Percentiles rank a stretch among this genome's conserved stretches.
phyloP scores from a whole-genome alignment of 176 grass and related monocot genomes.

The Oryza nivara region DNA sequence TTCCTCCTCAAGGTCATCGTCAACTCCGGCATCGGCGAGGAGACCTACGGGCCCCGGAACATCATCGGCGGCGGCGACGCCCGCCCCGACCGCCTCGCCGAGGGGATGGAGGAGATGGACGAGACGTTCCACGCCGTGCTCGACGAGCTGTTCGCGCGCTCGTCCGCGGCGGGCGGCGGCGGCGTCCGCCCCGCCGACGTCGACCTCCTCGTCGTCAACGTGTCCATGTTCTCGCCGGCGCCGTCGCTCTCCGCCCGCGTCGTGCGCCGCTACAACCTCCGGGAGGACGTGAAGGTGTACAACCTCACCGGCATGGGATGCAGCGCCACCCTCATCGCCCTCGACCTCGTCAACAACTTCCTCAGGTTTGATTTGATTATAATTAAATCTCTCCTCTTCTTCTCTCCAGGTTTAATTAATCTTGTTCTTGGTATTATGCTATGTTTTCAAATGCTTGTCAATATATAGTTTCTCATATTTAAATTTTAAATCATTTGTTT shows the following conservation, averaged over 20 bases:
- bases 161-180: conserved; percentile 16
- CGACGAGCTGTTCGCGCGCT: conserved; percentile 70
- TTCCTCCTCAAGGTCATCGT: conserved; percentile 98
- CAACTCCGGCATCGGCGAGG: conserved; percentile 93
- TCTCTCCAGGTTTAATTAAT: neutral
- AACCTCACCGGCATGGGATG: conserved; percentile 96
- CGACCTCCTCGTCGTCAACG: conserved; percentile 83
- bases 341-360: conserved; percentile 76
- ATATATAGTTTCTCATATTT: too few species aligned
- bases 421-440: too few species aligned
- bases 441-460: too few species aligned
- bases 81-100: conserved; percentile 47
- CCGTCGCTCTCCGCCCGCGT: conserved; percentile 74
- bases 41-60: conserved; percentile 90
- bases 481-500: too few species aligned
- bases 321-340: conserved; percentile 82
- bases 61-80: conserved; percentile 74
- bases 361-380: conserved; percentile 47
- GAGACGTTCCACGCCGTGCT: conserved; percentile 75
- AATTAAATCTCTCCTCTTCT: neutral
- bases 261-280: conserved; percentile 56
- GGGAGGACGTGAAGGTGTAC: conserved; percentile 75
- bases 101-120: conserved; percentile 91
- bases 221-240: conserved; percentile 95
- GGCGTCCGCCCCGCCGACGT: conserved; percentile 46